phyloP scores from a whole-genome alignment of 495 filamentous ascomycete genomes.

The Aspergillus egyptiacus region DNA sequence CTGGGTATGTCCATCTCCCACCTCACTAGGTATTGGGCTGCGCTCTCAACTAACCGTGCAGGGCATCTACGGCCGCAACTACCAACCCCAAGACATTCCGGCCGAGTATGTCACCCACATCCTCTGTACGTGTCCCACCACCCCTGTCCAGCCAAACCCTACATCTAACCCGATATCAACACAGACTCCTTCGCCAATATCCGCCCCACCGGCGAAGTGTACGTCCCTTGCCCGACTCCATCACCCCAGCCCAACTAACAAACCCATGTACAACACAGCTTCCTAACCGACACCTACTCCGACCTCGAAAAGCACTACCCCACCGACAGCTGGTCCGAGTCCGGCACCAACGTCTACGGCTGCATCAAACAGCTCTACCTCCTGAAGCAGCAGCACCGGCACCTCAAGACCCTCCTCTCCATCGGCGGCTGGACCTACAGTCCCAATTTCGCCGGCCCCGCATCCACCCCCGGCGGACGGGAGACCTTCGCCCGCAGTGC shows the following conservation, averaged over 20 bases:
- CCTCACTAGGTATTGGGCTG: too few relatives aligned
- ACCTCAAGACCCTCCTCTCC: constrained; percentile 82
- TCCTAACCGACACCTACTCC: constrained; percentile 74
- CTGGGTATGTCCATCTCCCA: too few relatives aligned
- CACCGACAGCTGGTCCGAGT: constrained; percentile 27
- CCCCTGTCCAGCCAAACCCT: too few relatives aligned
- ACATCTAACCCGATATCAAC: too few relatives aligned
- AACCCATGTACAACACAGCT: too few relatives aligned
- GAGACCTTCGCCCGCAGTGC: constrained; percentile 26
- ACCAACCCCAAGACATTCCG: constrained; percentile 68
- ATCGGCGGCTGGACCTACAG: constrained; percentile 97
- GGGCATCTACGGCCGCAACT: constrained; percentile 70
- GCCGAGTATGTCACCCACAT: constrained; percentile 75
- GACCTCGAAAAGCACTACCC: constrained; percentile 79
- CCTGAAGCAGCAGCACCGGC: constrained; percentile 77
- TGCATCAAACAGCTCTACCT: constrained; percentile 93
- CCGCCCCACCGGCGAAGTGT: constrained; percentile 57
- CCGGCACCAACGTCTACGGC: constrained; percentile 37
- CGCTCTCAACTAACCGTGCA: constrained; percentile 14
- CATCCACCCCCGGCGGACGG: constrained; percentile 52
- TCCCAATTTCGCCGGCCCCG: constrained; percentile 67
- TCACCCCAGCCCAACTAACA: too few relatives aligned
- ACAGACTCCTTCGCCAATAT: constrained; percentile 75
- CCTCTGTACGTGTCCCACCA: too few relatives aligned
- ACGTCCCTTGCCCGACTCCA: too few relatives aligned